phyloP scores from a whole-genome alignment of 1,284 basidiomycete species.

The Ustilago crameri region DNA sequence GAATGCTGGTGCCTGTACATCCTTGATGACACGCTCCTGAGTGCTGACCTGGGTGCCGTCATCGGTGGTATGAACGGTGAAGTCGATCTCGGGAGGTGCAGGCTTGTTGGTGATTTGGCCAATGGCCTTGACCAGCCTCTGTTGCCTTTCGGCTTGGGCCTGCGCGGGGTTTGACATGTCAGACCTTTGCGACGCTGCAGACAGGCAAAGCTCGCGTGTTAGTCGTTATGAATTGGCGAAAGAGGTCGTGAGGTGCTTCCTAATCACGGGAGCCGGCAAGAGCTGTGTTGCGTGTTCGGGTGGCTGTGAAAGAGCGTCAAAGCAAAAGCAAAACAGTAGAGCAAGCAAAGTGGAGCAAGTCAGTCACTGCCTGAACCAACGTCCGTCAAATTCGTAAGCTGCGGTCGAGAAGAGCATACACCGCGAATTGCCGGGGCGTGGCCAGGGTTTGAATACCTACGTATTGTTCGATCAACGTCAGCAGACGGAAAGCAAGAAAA shows the following conservation, averaged over 20 bases:
- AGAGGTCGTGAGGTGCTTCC: neutral
- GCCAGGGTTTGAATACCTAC: too few species aligned
- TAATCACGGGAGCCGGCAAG: neutral
- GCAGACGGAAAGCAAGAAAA: too few species aligned
- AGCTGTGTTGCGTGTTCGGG: too few species aligned
- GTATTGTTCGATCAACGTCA: too few species aligned
- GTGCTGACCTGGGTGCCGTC: slow-evolving; percentile 70
- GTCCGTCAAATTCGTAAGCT: too few species aligned
- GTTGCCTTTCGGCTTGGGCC: slow-evolving; percentile 35
- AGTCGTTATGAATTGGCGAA: neutral
- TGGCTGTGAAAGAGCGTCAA: too few species aligned
- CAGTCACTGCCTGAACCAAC: too few species aligned
- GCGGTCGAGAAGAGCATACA: too few species aligned
- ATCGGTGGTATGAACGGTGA: slow-evolving; percentile 69
- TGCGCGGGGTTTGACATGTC: slow-evolving; percentile 24
- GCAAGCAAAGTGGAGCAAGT: too few species aligned
- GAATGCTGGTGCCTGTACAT: slow-evolving; percentile 77
- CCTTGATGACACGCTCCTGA: slow-evolving; percentile 70
- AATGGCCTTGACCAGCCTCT: slow-evolving; percentile 59
- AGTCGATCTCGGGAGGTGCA: slow-evolving; percentile 67
- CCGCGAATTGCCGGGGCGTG: too few species aligned
- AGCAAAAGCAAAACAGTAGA: too few species aligned
- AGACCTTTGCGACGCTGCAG: neutral
- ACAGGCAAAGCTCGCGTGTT: slow-evolving; percentile 1
- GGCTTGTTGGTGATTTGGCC: slow-evolving; percentile 62